Conservation (phyloP, 1,284 basidiomycete genomes). For the Irpex lacteus region DNA sequence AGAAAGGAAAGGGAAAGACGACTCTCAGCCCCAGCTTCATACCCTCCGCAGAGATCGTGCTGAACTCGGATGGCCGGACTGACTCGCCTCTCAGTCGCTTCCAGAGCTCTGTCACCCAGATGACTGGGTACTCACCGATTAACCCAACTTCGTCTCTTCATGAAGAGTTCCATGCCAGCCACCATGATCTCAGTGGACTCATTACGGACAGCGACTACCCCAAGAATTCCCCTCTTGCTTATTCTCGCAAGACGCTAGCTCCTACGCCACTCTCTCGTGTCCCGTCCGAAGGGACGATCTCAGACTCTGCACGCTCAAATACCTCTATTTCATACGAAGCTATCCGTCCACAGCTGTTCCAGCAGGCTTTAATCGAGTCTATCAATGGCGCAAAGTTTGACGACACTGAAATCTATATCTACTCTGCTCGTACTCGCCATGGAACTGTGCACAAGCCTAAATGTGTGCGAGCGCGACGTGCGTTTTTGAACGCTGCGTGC, state of each 20-base stretch:
- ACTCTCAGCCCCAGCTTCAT: neutral
- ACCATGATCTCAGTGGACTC: neutral
- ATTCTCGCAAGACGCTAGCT: neutral
- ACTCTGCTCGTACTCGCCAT: constrained; percentile 8
- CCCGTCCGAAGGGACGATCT: neutral
- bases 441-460: constrained; percentile 12
- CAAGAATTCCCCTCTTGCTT: neutral
- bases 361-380: constrained; percentile 11
- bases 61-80: neutral
- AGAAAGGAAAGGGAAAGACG: neutral
- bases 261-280: neutral
- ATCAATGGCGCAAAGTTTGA: constrained; percentile 13
- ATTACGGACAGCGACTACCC: neutral
- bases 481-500: constrained; percentile 13
- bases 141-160: constrained; percentile 9
- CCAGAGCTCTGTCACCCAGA: constrained; percentile 8
- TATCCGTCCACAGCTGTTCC: constrained; percentile 13
- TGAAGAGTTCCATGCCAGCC: constrained; percentile 4
- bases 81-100: constrained; percentile 1
- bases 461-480: constrained; percentile 9
- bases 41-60: neutral
- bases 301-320: neutral
- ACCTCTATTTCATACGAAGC: neutral
- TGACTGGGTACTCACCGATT: constrained; percentile 10
- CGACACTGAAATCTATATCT: constrained; percentile 14